Evolutionary conservation across 1,139 yeast species (phyloP).

Genomic region (Pichia sp.): DNA sequence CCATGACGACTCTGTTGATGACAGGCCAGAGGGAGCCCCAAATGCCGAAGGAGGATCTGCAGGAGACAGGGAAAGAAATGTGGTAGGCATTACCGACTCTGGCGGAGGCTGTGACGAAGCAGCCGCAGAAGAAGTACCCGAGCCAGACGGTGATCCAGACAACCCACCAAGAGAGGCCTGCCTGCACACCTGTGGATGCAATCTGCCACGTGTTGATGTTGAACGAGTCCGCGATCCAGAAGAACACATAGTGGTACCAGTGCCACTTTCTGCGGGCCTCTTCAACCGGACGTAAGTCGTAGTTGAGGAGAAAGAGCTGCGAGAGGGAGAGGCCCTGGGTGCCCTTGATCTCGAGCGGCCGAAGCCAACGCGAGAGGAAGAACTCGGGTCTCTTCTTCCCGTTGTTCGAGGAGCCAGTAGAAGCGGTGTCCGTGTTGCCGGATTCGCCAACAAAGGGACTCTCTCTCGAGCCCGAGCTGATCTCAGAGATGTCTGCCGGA

Average conservation of each 20-base stretch:
- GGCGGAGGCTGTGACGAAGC: conserved; percentile 59
- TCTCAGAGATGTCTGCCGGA: too few species aligned
- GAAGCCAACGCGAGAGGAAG: conserved; percentile 54
- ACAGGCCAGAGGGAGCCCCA: conserved; percentile 81
- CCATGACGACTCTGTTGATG: conserved; percentile 75
- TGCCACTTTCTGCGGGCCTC: conserved; percentile 66
- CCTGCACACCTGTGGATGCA: conserved; percentile 73
- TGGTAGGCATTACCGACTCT: conserved; percentile 73
- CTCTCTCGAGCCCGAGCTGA: too few species aligned
- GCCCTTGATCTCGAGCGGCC: conserved; percentile 25
- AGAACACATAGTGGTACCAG: conserved; percentile 72
- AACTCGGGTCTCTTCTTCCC: conserved; percentile 37
- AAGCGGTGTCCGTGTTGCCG: not conserved
- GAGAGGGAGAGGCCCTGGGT: conserved; percentile 35
- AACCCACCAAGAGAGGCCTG: conserved; percentile 85
- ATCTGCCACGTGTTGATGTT: conserved; percentile 89
- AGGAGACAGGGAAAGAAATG: conserved; percentile 72
- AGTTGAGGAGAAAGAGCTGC: conserved; percentile 62
- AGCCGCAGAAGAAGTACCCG: conserved; percentile 45
- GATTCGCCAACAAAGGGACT: too few species aligned
- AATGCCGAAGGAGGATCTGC: conserved; percentile 70
- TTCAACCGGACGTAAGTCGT: conserved; percentile 76
- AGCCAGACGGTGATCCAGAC: conserved; percentile 82
- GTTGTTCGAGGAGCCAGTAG: conserved; percentile 28
- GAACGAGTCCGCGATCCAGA: conserved; percentile 86